These are phyloP conservation scores for Wallacemonas sp. DNA, from an alignment of 208 protist genomes.

Conservation along the genomic window DNA sequence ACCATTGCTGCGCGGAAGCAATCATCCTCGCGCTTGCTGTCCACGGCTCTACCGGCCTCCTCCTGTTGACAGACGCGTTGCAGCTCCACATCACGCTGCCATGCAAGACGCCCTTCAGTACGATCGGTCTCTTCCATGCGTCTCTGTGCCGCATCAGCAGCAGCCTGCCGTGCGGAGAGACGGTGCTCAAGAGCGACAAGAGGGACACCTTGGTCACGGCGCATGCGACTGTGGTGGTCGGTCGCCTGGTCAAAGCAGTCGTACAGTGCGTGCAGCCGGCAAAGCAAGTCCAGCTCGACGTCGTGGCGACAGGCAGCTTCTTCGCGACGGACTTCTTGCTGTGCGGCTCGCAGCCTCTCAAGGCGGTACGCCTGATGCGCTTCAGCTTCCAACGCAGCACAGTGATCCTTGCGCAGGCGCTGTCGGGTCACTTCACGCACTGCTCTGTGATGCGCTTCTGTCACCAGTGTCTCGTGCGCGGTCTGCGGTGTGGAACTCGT, in stretches of 20 bases:
- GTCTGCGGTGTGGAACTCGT: neutral
- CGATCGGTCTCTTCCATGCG: constrained; percentile 16
- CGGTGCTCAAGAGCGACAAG: constrained; percentile 15
- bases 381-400: neutral
- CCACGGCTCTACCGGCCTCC: constrained; percentile 1
- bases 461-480: neutral
- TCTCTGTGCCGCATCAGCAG: neutral
- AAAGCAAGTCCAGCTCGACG: constrained; percentile 11
- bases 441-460: neutral
- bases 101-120: constrained; percentile 57
- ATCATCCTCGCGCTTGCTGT: constrained; percentile 13
- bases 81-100: constrained; percentile 32
- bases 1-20: constrained; percentile 45
- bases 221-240: neutral
- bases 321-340: constrained; percentile 16
- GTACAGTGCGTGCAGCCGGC: constrained; percentile 11
- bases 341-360: constrained; percentile 13
- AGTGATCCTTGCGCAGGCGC: neutral
- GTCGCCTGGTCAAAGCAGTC: neutral
- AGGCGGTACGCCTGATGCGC: constrained; percentile 26
- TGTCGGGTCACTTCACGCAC: neutral
- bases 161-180: constrained; percentile 17
- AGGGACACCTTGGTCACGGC: neutral
- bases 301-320: constrained; percentile 24
- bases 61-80: constrained; percentile 5